Evolutionary conservation across 768 basidiomycete species (phyloP).

Genomic region (Termitomyces sp.): DNA sequence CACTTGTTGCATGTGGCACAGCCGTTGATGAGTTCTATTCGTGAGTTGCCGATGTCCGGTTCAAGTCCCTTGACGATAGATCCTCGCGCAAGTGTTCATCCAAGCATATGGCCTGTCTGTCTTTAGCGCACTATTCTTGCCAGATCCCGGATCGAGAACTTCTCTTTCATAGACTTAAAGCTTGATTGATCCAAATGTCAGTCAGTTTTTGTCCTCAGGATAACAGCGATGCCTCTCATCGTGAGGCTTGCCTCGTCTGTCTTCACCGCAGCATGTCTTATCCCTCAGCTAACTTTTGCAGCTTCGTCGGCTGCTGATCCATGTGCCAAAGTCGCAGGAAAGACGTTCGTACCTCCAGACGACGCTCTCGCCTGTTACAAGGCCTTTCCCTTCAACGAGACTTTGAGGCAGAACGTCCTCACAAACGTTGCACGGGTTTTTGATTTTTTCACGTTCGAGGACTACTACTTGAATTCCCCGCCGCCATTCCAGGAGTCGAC

Average conservation of each 20-base stretch:
- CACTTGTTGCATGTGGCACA: slow-evolving; percentile 1
- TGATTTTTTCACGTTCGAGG: slow-evolving; percentile 51
- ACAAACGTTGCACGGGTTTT: slow-evolving; percentile 41
- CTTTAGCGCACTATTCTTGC: neutral
- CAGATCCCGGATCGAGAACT: neutral
- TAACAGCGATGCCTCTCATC: slow-evolving; percentile 1
- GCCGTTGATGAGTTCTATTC: neutral
- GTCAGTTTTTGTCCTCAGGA: neutral
- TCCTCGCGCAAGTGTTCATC: neutral
- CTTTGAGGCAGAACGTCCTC: slow-evolving; percentile 48
- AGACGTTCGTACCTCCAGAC: slow-evolving; percentile 41
- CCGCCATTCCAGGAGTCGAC: slow-evolving; percentile 55
- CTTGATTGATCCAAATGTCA: neutral
- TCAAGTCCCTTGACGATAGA: neutral
- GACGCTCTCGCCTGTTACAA: slow-evolving; percentile 56
- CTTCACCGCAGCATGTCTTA: slow-evolving; percentile 3
- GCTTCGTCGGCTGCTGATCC: slow-evolving; percentile 29
- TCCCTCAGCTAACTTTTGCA: slow-evolving; percentile 8
- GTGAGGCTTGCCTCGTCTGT: neutral
- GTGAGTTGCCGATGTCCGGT: slow-evolving; percentile 2
- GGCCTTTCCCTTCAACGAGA: slow-evolving; percentile 54
- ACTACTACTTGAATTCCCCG: slow-evolving; percentile 44
- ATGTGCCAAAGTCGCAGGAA: slow-evolving; percentile 34
- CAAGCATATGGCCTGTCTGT: slow-evolving; percentile 1
- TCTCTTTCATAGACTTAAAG: neutral